Evolutionary conservation across 192 early-diverging fungal genomes (phyloP).

Genomic region (Entomortierella beljakovae): DNA sequence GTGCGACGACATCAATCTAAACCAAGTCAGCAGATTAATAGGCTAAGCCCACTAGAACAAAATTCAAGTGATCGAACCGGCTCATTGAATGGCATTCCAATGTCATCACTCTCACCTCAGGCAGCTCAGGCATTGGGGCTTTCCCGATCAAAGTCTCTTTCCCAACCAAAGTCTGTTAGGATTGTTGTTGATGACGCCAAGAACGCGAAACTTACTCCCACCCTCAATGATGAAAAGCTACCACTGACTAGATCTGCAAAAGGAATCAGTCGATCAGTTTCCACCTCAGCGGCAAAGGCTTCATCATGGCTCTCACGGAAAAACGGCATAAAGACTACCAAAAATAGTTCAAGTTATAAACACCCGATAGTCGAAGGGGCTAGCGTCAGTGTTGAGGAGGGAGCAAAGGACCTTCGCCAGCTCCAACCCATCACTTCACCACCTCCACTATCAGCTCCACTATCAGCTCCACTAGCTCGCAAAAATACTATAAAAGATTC

Average conservation of each 20-base stretch:
- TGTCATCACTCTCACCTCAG: conserved; percentile 4
- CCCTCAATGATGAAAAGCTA: no score
- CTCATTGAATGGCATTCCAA: conserved; percentile 21
- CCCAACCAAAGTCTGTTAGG: neutral
- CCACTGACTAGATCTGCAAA: no score
- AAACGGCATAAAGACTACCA: no score
- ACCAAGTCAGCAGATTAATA: neutral
- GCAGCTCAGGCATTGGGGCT: conserved; percentile 15
- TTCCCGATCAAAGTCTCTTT: conserved; percentile 11
- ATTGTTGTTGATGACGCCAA: neutral
- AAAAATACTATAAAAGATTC: conserved; percentile 40
- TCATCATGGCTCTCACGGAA: neutral
- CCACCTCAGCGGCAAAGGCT: no score
- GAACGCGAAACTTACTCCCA: neutral
- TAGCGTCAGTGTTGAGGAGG: neutral
- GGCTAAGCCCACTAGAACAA: neutral
- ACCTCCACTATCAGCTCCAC: neutral
- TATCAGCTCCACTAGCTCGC: conserved; percentile 4
- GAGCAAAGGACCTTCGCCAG: neutral
- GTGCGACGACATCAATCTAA: neutral
- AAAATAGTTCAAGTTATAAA: no score
- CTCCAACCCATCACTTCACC: neutral
- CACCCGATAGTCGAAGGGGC: no score
- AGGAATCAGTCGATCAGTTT: no score
- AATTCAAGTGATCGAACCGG: conserved; percentile 2